phyloP scores from a whole-genome alignment of 345 rosid species.

The Litchi chinensis region DNA sequence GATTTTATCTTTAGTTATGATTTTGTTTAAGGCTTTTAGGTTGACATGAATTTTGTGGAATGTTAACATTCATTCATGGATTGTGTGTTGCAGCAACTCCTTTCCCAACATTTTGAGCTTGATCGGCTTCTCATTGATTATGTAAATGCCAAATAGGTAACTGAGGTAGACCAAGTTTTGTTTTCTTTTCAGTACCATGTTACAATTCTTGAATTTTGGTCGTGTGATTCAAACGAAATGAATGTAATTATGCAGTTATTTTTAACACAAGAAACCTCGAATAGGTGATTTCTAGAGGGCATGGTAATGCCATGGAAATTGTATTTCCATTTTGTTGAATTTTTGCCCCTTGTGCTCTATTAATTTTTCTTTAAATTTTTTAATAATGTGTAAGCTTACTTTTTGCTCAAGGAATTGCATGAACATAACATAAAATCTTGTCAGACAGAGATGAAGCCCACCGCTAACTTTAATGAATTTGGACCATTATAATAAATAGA shows the following conservation, averaged over 20 bases:
- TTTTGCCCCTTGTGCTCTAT: neutral
- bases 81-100: constrained; percentile 64
- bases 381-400: neutral
- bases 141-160: constrained; percentile 56
- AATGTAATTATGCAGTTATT: constrained; percentile 1
- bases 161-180: neutral
- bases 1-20: neutral
- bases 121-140: constrained; percentile 77
- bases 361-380: neutral
- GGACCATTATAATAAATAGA: no score
- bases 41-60: neutral
- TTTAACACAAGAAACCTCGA: neutral
- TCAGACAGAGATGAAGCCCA: no score
- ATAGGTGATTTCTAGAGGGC: neutral
- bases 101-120: constrained; percentile 73
- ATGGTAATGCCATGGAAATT: neutral
- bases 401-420: no score
- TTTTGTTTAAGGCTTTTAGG: neutral
- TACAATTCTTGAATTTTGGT: neutral
- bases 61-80: neutral
- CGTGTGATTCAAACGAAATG: neutral
- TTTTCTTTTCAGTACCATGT: neutral
- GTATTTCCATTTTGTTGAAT: neutral
- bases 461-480: no score
- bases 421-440: no score